Conservation (phyloP, 2,329 filamentous ascomycete genomes). For the Zelopaecilomyces penicillatus region DNA sequence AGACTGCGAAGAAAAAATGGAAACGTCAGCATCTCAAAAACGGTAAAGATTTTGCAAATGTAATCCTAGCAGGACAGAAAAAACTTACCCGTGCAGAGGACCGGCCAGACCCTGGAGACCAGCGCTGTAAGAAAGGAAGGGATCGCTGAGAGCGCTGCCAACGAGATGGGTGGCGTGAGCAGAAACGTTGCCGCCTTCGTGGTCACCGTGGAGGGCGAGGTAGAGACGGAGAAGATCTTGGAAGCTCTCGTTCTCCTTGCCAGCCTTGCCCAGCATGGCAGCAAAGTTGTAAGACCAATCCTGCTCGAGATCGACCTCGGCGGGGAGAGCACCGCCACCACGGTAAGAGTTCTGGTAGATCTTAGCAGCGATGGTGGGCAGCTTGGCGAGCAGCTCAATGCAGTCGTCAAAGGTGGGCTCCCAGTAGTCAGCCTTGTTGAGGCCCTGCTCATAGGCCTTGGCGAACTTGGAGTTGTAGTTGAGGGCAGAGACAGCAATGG, state of each 20-base stretch:
- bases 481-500: conserved; percentile 88
- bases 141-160: conserved; percentile 86
- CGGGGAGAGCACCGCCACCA: conserved; percentile 63
- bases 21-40: too few relatives aligned
- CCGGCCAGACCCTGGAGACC: conserved; percentile 92
- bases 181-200: conserved; percentile 96
- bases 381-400: conserved; percentile 89
- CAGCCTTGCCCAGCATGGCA: conserved; percentile 85
- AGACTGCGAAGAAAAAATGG: conserved; percentile 44
- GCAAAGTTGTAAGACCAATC: conserved; percentile 99
- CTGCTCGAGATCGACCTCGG: conserved; percentile 70
- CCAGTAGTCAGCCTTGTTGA: conserved; percentile 98
- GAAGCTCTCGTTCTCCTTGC: conserved; percentile 83
- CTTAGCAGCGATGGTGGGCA: conserved; percentile 92
- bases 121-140: conserved; percentile 92
- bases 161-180: conserved; percentile 93
- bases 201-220: conserved; percentile 92
- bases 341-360: conserved; percentile 91
- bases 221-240: conserved; percentile 92
- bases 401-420: conserved; percentile 94
- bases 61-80: too few relatives aligned
- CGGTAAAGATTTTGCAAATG: not conserved
- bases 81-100: conserved; percentile 52
- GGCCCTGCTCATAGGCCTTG: conserved; percentile 80
- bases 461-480: conserved; percentile 94